These are phyloP conservation scores for Mangifera indica DNA, from an alignment of 345 rosid genomes.

Conservation along the genomic window DNA sequence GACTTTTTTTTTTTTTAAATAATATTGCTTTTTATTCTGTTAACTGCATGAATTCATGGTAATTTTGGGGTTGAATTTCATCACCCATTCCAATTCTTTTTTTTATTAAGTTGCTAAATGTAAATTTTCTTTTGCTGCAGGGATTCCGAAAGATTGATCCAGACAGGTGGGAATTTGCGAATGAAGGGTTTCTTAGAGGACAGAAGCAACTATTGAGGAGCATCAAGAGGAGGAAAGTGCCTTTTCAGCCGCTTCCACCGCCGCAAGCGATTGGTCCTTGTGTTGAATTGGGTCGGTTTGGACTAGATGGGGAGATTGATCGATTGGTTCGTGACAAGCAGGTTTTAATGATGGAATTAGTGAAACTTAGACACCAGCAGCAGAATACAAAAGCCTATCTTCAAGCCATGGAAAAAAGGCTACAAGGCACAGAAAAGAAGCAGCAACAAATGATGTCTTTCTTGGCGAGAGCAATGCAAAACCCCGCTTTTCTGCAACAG, in stretches of 20 bases:
- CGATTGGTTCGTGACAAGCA: constrained; percentile 64
- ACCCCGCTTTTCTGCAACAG: constrained; percentile 63
- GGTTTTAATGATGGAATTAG: constrained; percentile 52
- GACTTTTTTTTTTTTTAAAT: too few relatives aligned
- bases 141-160: constrained; percentile 85
- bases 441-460: constrained; percentile 91
- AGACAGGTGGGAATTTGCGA: constrained; percentile 81
- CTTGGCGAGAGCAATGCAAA: constrained; percentile 64
- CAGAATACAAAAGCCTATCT: constrained; percentile 57
- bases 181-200: constrained; percentile 77
- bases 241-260: constrained; percentile 34
- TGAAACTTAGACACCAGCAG: constrained; percentile 70
- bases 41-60: constrained; percentile 1
- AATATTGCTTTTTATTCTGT: too few relatives aligned
- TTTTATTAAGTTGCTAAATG: background rate
- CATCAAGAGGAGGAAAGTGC: constrained; percentile 63
- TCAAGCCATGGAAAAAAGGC: constrained; percentile 64
- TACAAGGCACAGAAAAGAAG: constrained; percentile 66
- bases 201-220: constrained; percentile 65
- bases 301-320: constrained; percentile 42
- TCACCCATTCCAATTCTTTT: background rate
- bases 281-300: constrained; percentile 53
- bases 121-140: constrained; percentile 30
- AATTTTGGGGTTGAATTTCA: background rate
- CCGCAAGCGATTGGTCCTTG: constrained; percentile 44